phyloP scores from a whole-genome alignment of 768 basidiomycete species.

The Dendrothele bispora region DNA sequence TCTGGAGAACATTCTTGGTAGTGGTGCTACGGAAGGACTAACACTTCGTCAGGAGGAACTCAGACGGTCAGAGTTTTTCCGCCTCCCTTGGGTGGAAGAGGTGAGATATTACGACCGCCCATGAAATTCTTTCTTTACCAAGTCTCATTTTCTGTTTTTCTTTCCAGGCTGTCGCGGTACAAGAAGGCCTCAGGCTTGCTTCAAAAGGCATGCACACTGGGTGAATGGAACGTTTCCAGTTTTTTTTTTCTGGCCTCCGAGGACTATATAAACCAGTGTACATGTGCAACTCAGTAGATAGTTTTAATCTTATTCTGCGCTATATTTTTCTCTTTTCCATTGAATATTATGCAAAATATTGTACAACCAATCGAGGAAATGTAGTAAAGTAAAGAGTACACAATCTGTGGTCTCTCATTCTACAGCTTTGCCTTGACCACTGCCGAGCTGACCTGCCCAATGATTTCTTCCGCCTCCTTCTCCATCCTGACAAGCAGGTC shows the following conservation, averaged over 20 bases:
- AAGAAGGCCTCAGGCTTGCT: constrained; percentile 77
- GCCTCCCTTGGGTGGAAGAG: constrained; percentile 88
- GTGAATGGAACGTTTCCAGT: no score
- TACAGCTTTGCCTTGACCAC: constrained; percentile 41
- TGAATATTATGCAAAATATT: neutral
- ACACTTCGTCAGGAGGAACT: constrained; percentile 87
- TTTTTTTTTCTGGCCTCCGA: no score
- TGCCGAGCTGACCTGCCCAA: constrained; percentile 44
- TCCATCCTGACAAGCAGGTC: constrained; percentile 70
- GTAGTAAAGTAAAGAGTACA: no score
- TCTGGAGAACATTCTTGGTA: constrained; percentile 85
- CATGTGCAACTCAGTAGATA: no score
- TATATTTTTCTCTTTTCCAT: no score
- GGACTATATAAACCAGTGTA: no score
- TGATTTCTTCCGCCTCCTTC: constrained; percentile 69
- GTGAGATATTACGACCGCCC: constrained; percentile 23
- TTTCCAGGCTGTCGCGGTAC: constrained; percentile 73
- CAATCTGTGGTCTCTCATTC: no score
- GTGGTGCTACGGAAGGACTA: constrained; percentile 77
- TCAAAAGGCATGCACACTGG: constrained; percentile 46
- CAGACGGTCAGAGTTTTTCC: constrained; percentile 87
- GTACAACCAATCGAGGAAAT: no score
- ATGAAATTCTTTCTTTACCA: neutral
- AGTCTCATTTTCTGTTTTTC: constrained; percentile 6
- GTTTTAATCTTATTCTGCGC: no score